Conservation (phyloP, 768 basidiomycete genomes). For the Suillus ampliporus region DNA sequence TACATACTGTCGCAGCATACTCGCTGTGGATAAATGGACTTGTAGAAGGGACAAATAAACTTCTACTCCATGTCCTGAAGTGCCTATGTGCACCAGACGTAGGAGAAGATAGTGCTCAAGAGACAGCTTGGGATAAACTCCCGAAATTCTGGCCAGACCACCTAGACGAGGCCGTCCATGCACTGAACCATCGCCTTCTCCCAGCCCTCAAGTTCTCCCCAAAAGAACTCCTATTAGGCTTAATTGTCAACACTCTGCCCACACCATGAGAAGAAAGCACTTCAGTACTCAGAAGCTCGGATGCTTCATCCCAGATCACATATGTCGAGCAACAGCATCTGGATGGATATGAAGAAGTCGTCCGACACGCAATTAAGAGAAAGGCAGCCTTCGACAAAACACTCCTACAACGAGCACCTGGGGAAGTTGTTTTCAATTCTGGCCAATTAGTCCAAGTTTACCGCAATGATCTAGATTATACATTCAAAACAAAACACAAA, state of each 20-base stretch:
- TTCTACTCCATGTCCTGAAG: slow-evolving; percentile 37
- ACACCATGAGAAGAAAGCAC: neutral
- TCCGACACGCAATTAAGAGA: slow-evolving; percentile 28
- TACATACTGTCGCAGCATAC: slow-evolving; percentile 22
- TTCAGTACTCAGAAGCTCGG: neutral
- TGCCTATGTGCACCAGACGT: slow-evolving; percentile 41
- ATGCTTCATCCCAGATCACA: slow-evolving; percentile 27
- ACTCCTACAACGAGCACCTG: slow-evolving; percentile 16
- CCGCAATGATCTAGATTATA: too few relatives aligned
- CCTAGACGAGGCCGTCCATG: slow-evolving; percentile 30
- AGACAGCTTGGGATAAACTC: slow-evolving; percentile 23
- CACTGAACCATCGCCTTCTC: slow-evolving; percentile 25
- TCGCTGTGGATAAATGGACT: slow-evolving; percentile 44
- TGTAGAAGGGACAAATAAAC: too few relatives aligned
- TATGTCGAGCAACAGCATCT: slow-evolving; percentile 38
- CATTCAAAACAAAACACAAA: too few relatives aligned
- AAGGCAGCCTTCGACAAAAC: slow-evolving; percentile 35
- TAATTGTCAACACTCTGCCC: slow-evolving; percentile 34
- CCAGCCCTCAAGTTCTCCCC: slow-evolving; percentile 29
- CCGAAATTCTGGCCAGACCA: slow-evolving; percentile 33
- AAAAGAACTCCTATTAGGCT: slow-evolving; percentile 39
- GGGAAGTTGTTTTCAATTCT: slow-evolving; percentile 29
- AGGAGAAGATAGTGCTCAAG: slow-evolving; percentile 28
- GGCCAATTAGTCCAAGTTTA: slow-evolving; percentile 40
- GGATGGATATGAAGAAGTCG: slow-evolving; percentile 32